Conservation (phyloP, 192 early-diverging fungal species). For the Haplosporangium gracile region DNA sequence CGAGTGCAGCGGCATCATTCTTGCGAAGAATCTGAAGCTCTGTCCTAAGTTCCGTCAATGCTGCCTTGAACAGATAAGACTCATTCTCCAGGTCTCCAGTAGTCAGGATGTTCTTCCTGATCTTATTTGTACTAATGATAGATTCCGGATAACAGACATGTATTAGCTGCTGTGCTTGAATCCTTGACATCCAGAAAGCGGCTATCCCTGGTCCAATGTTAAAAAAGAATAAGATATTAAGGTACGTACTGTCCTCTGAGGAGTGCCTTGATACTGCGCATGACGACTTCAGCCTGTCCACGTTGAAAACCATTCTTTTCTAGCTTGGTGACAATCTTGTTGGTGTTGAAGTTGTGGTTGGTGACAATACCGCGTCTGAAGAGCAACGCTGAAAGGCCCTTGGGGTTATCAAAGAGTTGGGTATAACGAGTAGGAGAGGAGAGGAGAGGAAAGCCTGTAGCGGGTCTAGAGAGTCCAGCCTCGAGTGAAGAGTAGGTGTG, state of each 20-base stretch:
- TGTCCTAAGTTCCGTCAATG: constrained; percentile 83
- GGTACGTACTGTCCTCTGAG: constrained; percentile 70
- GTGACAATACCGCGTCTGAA: constrained; percentile 38
- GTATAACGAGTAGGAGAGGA: constrained; percentile 37
- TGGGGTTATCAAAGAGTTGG: constrained; percentile 16
- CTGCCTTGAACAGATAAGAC: constrained; percentile 85
- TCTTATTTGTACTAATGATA: constrained; percentile 56
- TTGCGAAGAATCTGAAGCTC: constrained; percentile 81
- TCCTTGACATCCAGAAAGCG: not conserved
- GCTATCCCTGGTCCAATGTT: not conserved
- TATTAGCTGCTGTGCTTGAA: not conserved
- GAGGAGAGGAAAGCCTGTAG: constrained; percentile 17
- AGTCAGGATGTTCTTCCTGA: constrained; percentile 70
- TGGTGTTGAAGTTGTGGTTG: constrained; percentile 82
- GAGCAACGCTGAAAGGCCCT: constrained; percentile 10
- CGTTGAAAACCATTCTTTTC: constrained; percentile 75
- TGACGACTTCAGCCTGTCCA: constrained; percentile 79
- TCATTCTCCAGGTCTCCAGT: constrained; percentile 89
- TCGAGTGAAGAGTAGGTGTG: not conserved
- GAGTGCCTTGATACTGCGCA: constrained; percentile 79
- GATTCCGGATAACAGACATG: not conserved
- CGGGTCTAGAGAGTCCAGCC: not conserved
- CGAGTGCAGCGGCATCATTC: constrained; percentile 81
- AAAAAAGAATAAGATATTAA: not conserved
- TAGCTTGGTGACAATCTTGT: constrained; percentile 76